These are phyloP conservation scores for Spinacia oleracea DNA, from an alignment of 179 eudicot genomes.

Conservation along the genomic window DNA sequence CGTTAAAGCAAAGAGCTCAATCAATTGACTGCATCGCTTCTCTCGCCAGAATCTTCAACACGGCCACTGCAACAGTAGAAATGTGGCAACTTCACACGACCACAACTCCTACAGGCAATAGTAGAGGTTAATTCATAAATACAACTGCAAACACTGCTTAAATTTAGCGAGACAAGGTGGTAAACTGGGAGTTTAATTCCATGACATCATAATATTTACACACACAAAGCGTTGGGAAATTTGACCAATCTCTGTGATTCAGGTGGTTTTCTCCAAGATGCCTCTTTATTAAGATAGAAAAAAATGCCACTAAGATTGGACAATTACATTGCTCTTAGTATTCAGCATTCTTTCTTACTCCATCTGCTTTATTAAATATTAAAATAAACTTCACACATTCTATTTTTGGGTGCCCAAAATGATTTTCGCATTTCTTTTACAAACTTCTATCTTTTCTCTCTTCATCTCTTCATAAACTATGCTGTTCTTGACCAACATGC, in stretches of 20 bases:
- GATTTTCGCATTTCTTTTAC: not conserved
- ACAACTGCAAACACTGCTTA: not conserved
- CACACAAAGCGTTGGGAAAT: not conserved
- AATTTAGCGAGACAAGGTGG: not conserved
- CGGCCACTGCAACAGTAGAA: conserved; percentile 59
- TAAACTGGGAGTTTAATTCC: not conserved
- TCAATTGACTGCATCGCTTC: conserved; percentile 26
- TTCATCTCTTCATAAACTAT: not conserved
- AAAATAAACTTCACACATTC: not conserved
- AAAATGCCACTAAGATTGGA: too few relatives aligned
- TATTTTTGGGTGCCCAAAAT: not conserved
- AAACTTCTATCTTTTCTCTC: not conserved
- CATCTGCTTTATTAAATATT: not conserved
- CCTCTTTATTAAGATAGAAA: not conserved
- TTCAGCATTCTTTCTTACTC: not conserved
- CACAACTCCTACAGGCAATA: conserved; percentile 43
- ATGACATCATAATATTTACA: not conserved
- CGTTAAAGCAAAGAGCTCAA: not conserved
- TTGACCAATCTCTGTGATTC: not conserved
- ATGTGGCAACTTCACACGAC: conserved; percentile 56
- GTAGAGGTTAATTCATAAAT: not conserved
- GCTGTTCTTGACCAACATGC: not conserved
- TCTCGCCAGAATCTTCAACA: conserved; percentile 33
- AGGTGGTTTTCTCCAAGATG: not conserved
- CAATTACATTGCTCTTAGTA: too few relatives aligned